Conservation (phyloP, 108 stramenopile species). For the Stephanodiscus triporus region DNA sequence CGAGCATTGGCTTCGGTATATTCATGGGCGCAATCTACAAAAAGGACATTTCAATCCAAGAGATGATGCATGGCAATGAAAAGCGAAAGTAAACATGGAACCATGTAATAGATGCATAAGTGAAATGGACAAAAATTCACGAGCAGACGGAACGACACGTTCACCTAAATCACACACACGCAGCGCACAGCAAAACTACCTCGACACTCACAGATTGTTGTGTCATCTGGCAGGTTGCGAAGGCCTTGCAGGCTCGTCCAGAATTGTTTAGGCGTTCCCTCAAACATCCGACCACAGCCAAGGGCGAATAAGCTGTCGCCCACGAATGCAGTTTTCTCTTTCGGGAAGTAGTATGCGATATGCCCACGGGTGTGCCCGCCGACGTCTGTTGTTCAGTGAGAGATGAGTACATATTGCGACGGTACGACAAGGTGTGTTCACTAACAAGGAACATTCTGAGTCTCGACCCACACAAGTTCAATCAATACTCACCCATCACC, state of each 20-base stretch:
- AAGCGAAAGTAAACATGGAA: not conserved
- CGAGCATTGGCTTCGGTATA: conserved; percentile 81
- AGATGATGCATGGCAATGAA: too few species aligned
- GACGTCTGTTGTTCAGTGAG: conserved; percentile 49
- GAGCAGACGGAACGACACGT: not conserved
- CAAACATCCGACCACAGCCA: conserved; percentile 91
- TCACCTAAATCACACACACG: not conserved
- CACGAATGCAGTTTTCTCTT: conserved; percentile 64
- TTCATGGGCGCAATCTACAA: conserved; percentile 78
- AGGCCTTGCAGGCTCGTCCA: conserved; percentile 66
- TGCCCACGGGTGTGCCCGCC: conserved; percentile 87
- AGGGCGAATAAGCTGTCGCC: conserved; percentile 85
- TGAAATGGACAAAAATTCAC: not conserved
- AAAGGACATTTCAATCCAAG: not conserved
- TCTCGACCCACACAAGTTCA: not conserved
- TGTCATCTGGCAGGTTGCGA: conserved; percentile 78
- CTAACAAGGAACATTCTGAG: not conserved
- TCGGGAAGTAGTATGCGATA: conserved; percentile 82
- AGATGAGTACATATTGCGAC: not conserved
- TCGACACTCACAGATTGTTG: conserved; percentile 46
- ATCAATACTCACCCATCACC: conserved; percentile 54
- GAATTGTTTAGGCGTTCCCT: conserved; percentile 81
- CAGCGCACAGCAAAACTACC: not conserved
- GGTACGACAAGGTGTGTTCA: not conserved
- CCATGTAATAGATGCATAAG: not conserved